Evolutionary conservation across 1,284 basidiomycete species (phyloP).

Genomic region (Papiliotrema fonsecae): DNA sequence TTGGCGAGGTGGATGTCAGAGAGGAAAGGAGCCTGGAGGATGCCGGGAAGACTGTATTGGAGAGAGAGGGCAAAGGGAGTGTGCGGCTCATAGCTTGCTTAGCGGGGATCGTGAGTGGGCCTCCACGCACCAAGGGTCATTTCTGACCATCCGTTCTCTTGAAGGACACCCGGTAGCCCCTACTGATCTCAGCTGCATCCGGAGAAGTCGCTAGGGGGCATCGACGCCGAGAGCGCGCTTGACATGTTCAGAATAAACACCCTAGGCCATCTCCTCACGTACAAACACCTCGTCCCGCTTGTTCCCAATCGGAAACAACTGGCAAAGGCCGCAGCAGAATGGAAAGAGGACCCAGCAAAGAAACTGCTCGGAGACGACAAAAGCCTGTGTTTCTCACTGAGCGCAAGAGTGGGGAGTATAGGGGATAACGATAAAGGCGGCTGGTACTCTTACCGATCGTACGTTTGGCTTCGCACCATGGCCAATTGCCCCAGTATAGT

Average conservation of each 20-base stretch:
- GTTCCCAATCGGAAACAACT: conserved; percentile 45
- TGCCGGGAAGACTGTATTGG: conserved; percentile 43
- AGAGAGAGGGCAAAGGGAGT: conserved; percentile 43
- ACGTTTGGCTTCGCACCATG: conserved; percentile 11
- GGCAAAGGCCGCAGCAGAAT: conserved; percentile 14
- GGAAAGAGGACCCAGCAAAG: conserved; percentile 39
- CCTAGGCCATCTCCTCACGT: conserved; percentile 51
- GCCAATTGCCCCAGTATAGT: neutral
- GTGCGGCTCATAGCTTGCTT: conserved; percentile 50
- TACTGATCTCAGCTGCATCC: conserved; percentile 44
- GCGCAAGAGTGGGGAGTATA: conserved; percentile 52
- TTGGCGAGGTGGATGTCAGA: conserved; percentile 45
- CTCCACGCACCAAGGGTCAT: no score
- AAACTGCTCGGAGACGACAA: conserved; percentile 39
- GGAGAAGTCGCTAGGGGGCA: conserved; percentile 51
- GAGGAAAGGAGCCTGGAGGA: conserved; percentile 45
- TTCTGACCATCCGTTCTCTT: no score
- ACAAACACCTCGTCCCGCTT: conserved; percentile 53
- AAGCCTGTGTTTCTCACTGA: conserved; percentile 48
- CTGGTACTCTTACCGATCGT: conserved; percentile 68
- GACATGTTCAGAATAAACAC: conserved; percentile 49
- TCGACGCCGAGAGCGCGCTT: conserved; percentile 36
- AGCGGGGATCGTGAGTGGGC: conserved; percentile 49
- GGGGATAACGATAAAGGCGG: conserved; percentile 50
- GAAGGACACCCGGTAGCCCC: neutral